Conservation (phyloP, 2,329 filamentous ascomycete species). For the Apiospora phragmitis region DNA sequence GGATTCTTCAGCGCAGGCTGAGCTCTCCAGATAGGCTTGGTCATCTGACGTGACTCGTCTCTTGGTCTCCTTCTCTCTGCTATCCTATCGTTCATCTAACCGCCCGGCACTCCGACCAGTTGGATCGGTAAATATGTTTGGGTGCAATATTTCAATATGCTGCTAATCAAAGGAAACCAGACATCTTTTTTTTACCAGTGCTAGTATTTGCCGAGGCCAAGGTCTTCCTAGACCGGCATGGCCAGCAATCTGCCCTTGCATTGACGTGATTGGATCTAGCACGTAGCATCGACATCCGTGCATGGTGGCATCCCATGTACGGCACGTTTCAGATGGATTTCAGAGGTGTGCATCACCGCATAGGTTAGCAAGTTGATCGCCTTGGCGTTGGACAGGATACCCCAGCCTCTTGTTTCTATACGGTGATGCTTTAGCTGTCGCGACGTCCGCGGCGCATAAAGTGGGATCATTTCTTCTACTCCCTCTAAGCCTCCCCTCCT, state of each 20-base stretch:
- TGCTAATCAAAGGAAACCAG: not conserved
- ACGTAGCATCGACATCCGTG: slow-evolving; percentile 13
- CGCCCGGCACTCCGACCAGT: not conserved
- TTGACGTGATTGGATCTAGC: slow-evolving; percentile 6
- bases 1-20: not conserved
- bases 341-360: slow-evolving; percentile 30
- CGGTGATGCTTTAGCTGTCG: slow-evolving; percentile 4
- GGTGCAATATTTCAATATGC: not conserved
- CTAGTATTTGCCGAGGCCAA: not conserved
- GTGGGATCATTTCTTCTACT: slow-evolving; percentile 1
- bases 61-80: not conserved
- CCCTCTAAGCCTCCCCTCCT: not conserved
- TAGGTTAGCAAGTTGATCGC: slow-evolving; percentile 17
- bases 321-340: slow-evolving; percentile 38
- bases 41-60: not conserved
- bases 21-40: not conserved
- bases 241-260: not conserved
- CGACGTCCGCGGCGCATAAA: slow-evolving; percentile 4
- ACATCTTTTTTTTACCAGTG: not conserved
- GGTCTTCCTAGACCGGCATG: not conserved
- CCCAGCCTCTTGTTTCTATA: slow-evolving; percentile 7
- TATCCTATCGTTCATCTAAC: not conserved
- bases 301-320: slow-evolving; percentile 28
- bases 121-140: not conserved
- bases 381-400: slow-evolving; percentile 9